A percentile compares a stretch with the other conserved stretches of the same genome.
phyloP scores from a whole-genome alignment of 768 basidiomycete species.

The Strobilomyces echinocephalus region DNA sequence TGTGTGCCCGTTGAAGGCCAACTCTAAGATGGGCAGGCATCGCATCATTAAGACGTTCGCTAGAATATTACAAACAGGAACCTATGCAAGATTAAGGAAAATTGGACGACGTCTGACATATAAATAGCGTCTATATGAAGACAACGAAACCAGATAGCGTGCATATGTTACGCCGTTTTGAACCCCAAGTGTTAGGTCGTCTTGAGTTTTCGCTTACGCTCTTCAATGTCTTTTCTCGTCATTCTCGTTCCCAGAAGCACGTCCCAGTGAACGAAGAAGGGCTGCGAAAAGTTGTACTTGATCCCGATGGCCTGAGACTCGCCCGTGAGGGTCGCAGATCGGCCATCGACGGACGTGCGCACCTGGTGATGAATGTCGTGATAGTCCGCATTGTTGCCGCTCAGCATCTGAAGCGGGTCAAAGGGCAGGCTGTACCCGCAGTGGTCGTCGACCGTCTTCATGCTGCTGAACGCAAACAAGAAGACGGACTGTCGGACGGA shows the following conservation, averaged over 20 bases:
- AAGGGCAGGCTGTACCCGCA: constrained; percentile 88
- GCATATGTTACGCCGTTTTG: background rate
- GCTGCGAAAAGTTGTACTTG: constrained; percentile 94
- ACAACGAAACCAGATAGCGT: background rate
- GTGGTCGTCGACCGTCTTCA: constrained; percentile 96
- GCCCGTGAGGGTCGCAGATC: background rate
- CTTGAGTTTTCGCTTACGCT: constrained; percentile 39
- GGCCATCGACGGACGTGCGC: constrained; percentile 10
- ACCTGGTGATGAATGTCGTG: constrained; percentile 98
- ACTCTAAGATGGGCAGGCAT: background rate
- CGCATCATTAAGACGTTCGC: constrained; percentile 11
- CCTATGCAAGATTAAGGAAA: constrained; percentile 3
- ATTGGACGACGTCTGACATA: background rate
- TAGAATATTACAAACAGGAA: constrained; percentile 22
- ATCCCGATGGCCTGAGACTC: constrained; percentile 57
- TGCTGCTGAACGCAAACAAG: constrained; percentile 75
- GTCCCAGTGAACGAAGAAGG: constrained; percentile 97
- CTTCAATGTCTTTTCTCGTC: constrained; percentile 64
- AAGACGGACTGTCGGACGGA: constrained; percentile 77
- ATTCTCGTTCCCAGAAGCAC: constrained; percentile 75
- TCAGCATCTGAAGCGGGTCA: constrained; percentile 86
- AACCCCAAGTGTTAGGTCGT: constrained; percentile 6
- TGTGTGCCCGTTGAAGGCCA: background rate
- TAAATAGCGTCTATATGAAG: background rate
- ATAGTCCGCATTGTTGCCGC: constrained; percentile 89